Evolutionary conservation across 805 yeast species (phyloP).

Genomic region (Tetrapisispora iriomotensis): DNA sequence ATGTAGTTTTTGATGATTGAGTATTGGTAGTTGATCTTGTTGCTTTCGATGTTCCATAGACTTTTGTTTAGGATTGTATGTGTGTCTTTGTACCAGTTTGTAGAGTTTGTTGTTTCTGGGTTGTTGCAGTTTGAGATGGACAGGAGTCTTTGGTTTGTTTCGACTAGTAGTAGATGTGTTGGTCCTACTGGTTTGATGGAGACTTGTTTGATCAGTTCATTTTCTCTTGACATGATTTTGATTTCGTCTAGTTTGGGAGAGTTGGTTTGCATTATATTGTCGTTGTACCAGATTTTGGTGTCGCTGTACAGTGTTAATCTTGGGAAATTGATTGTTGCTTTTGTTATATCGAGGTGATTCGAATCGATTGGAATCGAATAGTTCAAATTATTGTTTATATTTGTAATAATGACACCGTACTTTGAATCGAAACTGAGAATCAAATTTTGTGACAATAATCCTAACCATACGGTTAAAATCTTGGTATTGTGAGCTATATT

Average conservation of each 20-base stretch:
- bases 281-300: constrained; percentile 4
- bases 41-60: not conserved
- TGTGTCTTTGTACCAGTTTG: constrained; percentile 4
- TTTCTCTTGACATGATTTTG: constrained; percentile 1
- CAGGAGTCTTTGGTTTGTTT: constrained; percentile 5
- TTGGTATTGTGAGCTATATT: not conserved
- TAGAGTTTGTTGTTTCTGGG: not conserved
- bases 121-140: constrained; percentile 1
- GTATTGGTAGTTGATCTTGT: not conserved
- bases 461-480: constrained; percentile 1
- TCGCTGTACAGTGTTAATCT: constrained; percentile 3
- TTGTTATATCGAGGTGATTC: not conserved
- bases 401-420: constrained; percentile 1
- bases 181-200: not conserved
- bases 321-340: constrained; percentile 7
- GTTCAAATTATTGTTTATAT: not conserved
- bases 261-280: constrained; percentile 3
- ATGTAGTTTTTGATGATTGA: constrained; percentile 3
- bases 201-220: not conserved
- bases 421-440: not conserved
- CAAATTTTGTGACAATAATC: not conserved
- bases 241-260: not conserved
- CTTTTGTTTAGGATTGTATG: constrained; percentile 4
- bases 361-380: not conserved
- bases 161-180: not conserved